Evolutionary conservation across 2,329 filamentous ascomycete genomes (phyloP).

Genomic region (Ustulina deusta): DNA sequence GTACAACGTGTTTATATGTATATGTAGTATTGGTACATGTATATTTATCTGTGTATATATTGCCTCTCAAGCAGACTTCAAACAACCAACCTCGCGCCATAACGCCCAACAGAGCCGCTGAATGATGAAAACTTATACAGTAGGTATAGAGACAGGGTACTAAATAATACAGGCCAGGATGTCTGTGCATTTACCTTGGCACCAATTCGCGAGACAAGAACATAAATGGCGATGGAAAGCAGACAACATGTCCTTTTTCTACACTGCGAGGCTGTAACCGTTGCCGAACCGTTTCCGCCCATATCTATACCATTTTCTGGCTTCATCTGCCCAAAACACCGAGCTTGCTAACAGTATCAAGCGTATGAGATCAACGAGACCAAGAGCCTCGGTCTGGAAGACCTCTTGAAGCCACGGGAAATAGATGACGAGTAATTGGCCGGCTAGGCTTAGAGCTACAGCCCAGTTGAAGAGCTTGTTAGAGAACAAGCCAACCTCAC

Average conservation of each 20-base stretch:
- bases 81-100: slow-evolving; percentile 14
- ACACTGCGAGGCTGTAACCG: slow-evolving; percentile 76
- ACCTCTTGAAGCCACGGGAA: slow-evolving; percentile 92
- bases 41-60: slow-evolving; percentile 18
- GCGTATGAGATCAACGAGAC: slow-evolving; percentile 77
- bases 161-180: slow-evolving; percentile 20
- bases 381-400: slow-evolving; percentile 93
- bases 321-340: slow-evolving; percentile 96
- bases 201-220: slow-evolving; percentile 13
- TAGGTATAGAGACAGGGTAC: slow-evolving; percentile 16
- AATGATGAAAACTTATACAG: slow-evolving; percentile 24
- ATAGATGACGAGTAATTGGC: slow-evolving; percentile 93
- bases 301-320: slow-evolving; percentile 80
- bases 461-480: slow-evolving; percentile 98
- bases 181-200: slow-evolving; percentile 10
- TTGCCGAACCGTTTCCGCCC: slow-evolving; percentile 67
- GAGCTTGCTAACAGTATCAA: slow-evolving; percentile 83
- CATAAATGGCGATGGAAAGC: not conserved
- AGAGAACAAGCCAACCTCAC: slow-evolving; percentile 83
- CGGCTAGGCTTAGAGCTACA: slow-evolving; percentile 83
- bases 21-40: slow-evolving; percentile 20
- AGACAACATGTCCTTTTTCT: slow-evolving; percentile 42
- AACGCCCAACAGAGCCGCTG: slow-evolving; percentile 8
- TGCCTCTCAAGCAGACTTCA: not conserved
- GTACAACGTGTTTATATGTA: not conserved